These are phyloP conservation scores for Schwanniomyces pseudopolymorphus DNA, from an alignment of 805 yeast genomes.

Conservation along the genomic window DNA sequence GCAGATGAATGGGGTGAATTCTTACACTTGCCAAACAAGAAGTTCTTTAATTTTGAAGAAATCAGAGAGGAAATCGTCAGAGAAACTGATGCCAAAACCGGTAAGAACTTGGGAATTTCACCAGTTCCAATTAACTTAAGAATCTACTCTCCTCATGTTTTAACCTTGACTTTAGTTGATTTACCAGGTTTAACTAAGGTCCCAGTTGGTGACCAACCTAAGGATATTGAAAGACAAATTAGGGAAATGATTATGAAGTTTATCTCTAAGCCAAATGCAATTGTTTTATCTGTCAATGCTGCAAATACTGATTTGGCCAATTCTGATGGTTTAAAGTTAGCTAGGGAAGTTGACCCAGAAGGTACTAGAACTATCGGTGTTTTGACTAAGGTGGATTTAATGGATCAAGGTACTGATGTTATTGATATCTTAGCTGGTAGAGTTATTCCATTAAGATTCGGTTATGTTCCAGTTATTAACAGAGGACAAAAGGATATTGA, in stretches of 20 bases:
- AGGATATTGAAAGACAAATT: conserved; percentile 92
- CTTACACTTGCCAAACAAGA: conserved; percentile 85
- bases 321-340: conserved; percentile 92
- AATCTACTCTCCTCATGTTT: conserved; percentile 89
- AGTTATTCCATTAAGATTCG: conserved; percentile 91
- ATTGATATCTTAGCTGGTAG: conserved; percentile 93
- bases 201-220: conserved; percentile 98
- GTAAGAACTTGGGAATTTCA: conserved; percentile 83
- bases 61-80: conserved; percentile 87
- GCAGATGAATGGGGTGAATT: conserved; percentile 97
- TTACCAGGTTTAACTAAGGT: conserved; percentile 97
- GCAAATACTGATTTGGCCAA: conserved; percentile 97
- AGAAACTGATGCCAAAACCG: conserved; percentile 85
- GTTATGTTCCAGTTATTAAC: conserved; percentile 95
- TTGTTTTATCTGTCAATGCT: conserved; percentile 90
- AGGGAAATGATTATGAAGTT: conserved; percentile 90
- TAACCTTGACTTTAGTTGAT: conserved; percentile 92
- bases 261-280: conserved; percentile 93
- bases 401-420: conserved; percentile 98
- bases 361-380: conserved; percentile 97
- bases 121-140: conserved; percentile 90
- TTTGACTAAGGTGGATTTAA: conserved; percentile 89
- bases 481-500: conserved; percentile 98
- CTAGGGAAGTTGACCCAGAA: conserved; percentile 97
- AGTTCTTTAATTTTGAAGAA: conserved; percentile 83